phyloP scores from a whole-genome alignment of 2,329 filamentous ascomycete genomes.

The Stachybotrys echinatus region DNA sequence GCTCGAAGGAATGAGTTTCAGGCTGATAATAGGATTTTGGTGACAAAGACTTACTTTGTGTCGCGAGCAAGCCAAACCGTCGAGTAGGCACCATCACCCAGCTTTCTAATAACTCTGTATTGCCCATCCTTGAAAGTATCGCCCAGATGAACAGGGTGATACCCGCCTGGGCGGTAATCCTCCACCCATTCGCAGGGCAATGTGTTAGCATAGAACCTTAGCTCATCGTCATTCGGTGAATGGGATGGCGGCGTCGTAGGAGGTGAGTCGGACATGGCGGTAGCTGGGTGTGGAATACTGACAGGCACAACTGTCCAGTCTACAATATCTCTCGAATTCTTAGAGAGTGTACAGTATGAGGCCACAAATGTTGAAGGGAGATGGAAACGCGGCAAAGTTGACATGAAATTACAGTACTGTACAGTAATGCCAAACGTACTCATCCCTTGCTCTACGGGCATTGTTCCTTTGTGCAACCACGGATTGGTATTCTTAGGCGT shows the following conservation, averaged over 20 bases:
- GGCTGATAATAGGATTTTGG: neutral
- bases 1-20: slow-evolving; percentile 5
- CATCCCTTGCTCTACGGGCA: too few relatives aligned
- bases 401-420: too few relatives aligned
- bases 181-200: slow-evolving; percentile 22
- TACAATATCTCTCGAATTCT: too few relatives aligned
- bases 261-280: too few relatives aligned
- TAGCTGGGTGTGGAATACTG: too few relatives aligned
- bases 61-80: slow-evolving; percentile 41
- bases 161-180: slow-evolving; percentile 32
- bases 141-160: slow-evolving; percentile 35
- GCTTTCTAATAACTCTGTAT: slow-evolving; percentile 38
- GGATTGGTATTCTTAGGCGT: too few relatives aligned
- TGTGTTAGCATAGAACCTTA: slow-evolving; percentile 16
- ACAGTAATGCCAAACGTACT: too few relatives aligned
- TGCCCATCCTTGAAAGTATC: slow-evolving; percentile 31
- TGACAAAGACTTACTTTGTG: slow-evolving; percentile 2
- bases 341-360: too few relatives aligned
- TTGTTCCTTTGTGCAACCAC: too few relatives aligned
- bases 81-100: slow-evolving; percentile 37
- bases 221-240: slow-evolving; percentile 8
- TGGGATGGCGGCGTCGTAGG: slow-evolving; percentile 16
- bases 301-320: too few relatives aligned
- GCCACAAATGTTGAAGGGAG: too few relatives aligned
- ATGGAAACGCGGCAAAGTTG: too few relatives aligned